These are phyloP conservation scores for Amanita pseudoporphyria DNA, from an alignment of 768 basidiomycete species.

Conservation along the genomic window DNA sequence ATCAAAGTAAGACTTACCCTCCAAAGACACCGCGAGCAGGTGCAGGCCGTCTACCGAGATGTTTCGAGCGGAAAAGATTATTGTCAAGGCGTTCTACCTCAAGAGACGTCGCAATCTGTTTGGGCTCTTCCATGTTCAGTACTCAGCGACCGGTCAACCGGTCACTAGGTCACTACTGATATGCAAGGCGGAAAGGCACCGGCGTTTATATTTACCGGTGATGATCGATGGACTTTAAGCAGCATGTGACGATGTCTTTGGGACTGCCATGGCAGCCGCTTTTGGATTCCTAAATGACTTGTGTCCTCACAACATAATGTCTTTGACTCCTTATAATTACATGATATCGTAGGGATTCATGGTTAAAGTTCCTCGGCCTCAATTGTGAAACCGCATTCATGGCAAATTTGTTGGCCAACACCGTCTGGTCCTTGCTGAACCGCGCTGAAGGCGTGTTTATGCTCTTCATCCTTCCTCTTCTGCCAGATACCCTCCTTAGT, in stretches of 20 bases:
- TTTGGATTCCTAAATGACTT: no score
- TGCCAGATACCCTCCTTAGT: slow-evolving; percentile 92
- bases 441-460: slow-evolving; percentile 73
- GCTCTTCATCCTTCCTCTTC: slow-evolving; percentile 75
- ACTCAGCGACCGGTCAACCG: no score
- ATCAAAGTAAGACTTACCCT: slow-evolving; percentile 34
- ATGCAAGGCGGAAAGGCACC: no score
- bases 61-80: slow-evolving; percentile 72
- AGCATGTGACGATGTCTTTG: no score
- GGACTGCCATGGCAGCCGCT: no score
- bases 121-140: slow-evolving; percentile 21
- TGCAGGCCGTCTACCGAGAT: slow-evolving; percentile 52
- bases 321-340: no score
- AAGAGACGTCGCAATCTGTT: slow-evolving; percentile 61
- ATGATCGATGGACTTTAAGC: no score
- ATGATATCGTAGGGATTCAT: no score
- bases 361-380: slow-evolving; percentile 74
- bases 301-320: no score
- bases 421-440: slow-evolving; percentile 46
- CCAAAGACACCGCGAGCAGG: slow-evolving; percentile 72
- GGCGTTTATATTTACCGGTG: background rate
- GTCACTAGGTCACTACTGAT: no score
- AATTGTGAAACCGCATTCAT: slow-evolving; percentile 84
- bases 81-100: slow-evolving; percentile 73
- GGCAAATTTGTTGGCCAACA: slow-evolving; percentile 64